phyloP scores from a whole-genome alignment of 225 moss, liverwort and hornwort genomes.

The Neckera pumila region DNA sequence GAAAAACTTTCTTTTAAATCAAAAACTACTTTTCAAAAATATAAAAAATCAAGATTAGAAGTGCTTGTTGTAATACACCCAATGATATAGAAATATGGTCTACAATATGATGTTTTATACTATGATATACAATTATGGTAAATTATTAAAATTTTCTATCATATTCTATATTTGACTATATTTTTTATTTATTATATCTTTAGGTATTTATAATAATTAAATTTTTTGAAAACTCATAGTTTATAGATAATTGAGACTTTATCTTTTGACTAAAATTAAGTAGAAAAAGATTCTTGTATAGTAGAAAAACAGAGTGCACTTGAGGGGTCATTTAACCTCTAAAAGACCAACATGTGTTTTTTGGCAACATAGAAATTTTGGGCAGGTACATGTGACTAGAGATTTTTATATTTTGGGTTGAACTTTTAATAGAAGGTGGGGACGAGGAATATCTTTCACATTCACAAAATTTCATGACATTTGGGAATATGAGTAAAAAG shows the following conservation, averaged over 20 bases:
- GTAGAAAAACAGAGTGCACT: neutral
- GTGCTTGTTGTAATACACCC: neutral
- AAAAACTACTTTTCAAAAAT: neutral
- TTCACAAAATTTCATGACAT: too few relatives aligned
- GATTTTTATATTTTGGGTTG: too few relatives aligned
- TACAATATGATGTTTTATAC: neutral
- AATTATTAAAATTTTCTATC: neutral
- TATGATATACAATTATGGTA: neutral
- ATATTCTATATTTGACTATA: neutral
- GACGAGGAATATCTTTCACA: too few relatives aligned
- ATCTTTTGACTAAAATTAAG: neutral
- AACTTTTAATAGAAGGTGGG: too few relatives aligned
- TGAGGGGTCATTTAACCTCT: too few relatives aligned
- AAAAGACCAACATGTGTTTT: too few relatives aligned
- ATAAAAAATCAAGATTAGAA: neutral
- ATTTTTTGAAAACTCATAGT: neutral
- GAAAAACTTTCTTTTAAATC: rapidly evolving
- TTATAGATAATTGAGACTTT: neutral
- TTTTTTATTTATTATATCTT: neutral
- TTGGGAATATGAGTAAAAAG: too few relatives aligned
- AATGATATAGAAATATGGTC: neutral
- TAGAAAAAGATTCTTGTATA: too few relatives aligned
- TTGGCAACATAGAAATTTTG: too few relatives aligned
- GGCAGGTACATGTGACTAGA: too few relatives aligned
- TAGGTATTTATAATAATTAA: neutral